These are phyloP conservation scores for Tylopilus sp. DNA, from an alignment of 768 basidiomycete genomes.

Conservation along the genomic window DNA sequence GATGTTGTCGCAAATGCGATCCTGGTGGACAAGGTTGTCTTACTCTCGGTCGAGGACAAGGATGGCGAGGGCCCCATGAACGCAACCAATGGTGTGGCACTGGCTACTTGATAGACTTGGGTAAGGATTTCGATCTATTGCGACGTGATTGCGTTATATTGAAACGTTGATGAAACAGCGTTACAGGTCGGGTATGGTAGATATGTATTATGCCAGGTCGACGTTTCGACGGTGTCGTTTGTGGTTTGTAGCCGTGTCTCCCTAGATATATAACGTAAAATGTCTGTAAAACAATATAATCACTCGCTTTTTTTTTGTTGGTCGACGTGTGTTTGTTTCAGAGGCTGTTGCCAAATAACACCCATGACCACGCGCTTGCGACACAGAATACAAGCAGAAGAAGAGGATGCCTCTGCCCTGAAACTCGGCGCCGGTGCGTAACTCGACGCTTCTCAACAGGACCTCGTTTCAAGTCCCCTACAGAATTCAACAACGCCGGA, in stretches of 20 bases:
- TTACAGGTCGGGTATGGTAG: conserved; percentile 6
- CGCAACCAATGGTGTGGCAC: conserved; percentile 17
- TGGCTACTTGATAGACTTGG: conserved; percentile 27
- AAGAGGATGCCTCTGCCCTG: conserved; percentile 82
- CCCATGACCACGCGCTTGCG: conserved; percentile 56
- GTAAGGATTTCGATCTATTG: conserved; percentile 10
- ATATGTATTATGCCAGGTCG: conserved; percentile 21
- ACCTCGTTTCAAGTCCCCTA: not conserved
- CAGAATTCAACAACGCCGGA: conserved; percentile 91
- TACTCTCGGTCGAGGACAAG: conserved; percentile 35
- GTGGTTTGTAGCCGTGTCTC: conserved; percentile 27
- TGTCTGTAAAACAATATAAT: conserved; percentile 38
- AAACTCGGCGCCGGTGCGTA: conserved; percentile 73
- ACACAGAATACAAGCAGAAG: conserved; percentile 64
- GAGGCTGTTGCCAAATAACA: conserved; percentile 34
- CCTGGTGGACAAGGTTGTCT: conserved; percentile 36
- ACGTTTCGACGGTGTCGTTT: conserved; percentile 27
- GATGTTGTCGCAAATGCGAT: conserved; percentile 35
- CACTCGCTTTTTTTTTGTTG: conserved; percentile 8
- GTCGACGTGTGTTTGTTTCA: conserved; percentile 19
- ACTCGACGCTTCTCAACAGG: too few species aligned
- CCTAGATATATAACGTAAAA: conserved; percentile 33
- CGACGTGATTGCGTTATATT: not conserved
- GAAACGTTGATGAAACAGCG: conserved; percentile 10
- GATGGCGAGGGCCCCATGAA: conserved; percentile 10